phyloP scores from a whole-genome alignment of 1,284 basidiomycete species.

The Cutaneotrichosporon cavernicola region DNA sequence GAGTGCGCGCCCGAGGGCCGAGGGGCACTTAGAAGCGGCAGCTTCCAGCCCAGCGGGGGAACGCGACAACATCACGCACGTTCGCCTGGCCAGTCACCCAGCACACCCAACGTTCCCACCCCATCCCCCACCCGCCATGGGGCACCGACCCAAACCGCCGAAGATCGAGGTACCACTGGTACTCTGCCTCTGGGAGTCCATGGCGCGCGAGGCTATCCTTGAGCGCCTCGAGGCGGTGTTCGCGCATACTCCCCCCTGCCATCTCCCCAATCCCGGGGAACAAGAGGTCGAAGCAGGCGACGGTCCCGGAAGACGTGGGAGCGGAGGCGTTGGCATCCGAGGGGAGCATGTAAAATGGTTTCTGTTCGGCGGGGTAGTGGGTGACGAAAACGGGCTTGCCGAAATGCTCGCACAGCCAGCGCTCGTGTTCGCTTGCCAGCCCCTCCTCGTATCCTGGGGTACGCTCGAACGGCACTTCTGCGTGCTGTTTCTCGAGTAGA shows the following conservation, averaged over 20 bases:
- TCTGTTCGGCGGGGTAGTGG: conserved; percentile 76
- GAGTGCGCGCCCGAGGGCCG: not conserved
- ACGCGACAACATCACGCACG: conserved; percentile 81
- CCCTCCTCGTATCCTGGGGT: conserved; percentile 67
- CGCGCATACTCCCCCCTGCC: conserved; percentile 84
- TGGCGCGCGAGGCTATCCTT: conserved; percentile 58
- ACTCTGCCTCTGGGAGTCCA: conserved; percentile 61
- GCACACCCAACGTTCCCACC: conserved; percentile 80
- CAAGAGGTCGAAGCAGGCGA: conserved; percentile 91
- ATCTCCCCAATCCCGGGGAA: conserved; percentile 87
- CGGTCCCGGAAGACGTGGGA: conserved; percentile 56
- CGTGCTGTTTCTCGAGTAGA: conserved; percentile 58
- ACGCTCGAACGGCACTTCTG: conserved; percentile 57
- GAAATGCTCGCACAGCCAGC: conserved; percentile 68
- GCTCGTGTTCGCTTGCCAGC: conserved; percentile 87
- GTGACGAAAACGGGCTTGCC: conserved; percentile 82
- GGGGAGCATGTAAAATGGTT: conserved; percentile 95
- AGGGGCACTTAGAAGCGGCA: conserved; percentile 45
- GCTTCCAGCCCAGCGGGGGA: conserved; percentile 80
- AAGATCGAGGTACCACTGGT: conserved; percentile 82
- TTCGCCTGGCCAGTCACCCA: conserved; percentile 82
- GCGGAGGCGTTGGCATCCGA: conserved; percentile 16
- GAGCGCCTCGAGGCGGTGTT: conserved; percentile 70
- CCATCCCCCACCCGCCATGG: conserved; percentile 90
- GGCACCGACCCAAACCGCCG: conserved; percentile 74